Conservation (phyloP, 2,329 filamentous ascomycete species). For the Ophiostoma sp. region DNA sequence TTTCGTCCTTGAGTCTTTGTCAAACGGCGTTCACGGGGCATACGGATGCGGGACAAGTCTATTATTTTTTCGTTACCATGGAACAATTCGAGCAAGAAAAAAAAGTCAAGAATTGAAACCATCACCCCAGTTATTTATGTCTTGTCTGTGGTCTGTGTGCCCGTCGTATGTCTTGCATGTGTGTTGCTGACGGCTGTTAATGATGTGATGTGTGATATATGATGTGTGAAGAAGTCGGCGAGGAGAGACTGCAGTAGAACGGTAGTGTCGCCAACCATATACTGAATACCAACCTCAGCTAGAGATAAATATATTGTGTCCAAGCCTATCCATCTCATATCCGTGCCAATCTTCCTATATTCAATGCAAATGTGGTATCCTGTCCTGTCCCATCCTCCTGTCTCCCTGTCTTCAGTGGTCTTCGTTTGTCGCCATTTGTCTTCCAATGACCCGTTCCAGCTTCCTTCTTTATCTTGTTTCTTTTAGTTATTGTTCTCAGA, state of each 20-base stretch:
- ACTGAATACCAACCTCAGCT: too few species aligned
- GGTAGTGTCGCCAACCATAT: too few species aligned
- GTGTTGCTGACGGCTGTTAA: not conserved
- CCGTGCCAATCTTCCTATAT: not conserved
- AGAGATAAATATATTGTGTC: not conserved
- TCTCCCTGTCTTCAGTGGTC: not conserved
- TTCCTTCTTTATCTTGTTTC: not conserved
- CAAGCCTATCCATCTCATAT: not conserved
- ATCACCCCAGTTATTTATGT: conserved; percentile 6
- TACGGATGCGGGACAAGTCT: conserved; percentile 16
- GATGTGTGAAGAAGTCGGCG: not conserved
- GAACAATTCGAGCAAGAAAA: conserved; percentile 13
- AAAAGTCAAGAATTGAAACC: conserved; percentile 19
- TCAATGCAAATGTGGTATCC: not conserved
- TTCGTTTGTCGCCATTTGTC: not conserved
- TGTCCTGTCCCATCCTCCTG: not conserved
- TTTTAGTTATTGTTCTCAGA: not conserved
- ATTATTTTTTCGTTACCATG: conserved; percentile 6
- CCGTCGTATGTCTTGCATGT: not conserved
- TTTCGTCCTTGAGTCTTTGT: not conserved
- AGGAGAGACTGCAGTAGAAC: too few species aligned
- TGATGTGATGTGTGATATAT: not conserved
- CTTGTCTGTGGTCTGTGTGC: not conserved
- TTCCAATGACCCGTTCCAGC: not conserved
- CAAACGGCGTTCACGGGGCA: conserved; percentile 17